Evolutionary conservation across 2,329 filamentous ascomycete genomes (phyloP).

Genomic region (Phyllosticta citribraziliensis): DNA sequence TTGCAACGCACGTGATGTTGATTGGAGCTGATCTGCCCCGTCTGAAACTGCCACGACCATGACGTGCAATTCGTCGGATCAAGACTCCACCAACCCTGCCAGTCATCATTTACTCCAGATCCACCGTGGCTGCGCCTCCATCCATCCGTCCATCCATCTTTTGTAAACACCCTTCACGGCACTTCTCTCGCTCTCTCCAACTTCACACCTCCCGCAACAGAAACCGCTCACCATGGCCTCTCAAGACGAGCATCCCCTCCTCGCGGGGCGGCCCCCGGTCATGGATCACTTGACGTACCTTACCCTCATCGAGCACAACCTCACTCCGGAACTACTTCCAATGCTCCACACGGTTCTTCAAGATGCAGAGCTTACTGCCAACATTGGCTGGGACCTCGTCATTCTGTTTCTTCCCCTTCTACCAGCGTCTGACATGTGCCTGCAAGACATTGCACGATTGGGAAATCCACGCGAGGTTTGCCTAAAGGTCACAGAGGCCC

Average conservation of each 20-base stretch:
- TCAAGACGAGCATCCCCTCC: constrained; percentile 37
- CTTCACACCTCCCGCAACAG: background rate
- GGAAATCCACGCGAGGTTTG: constrained; percentile 77
- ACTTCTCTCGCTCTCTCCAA: background rate
- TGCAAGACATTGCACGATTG: constrained; percentile 63
- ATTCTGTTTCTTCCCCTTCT: constrained; percentile 61
- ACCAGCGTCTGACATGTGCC: constrained; percentile 55
- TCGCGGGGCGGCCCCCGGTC: constrained; percentile 49
- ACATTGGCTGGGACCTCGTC: constrained; percentile 78
- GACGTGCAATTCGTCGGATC: background rate
- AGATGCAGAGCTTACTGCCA: constrained; percentile 57
- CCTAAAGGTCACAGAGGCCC: constrained; percentile 65
- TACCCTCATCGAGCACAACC: constrained; percentile 65
- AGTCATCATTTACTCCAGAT: constrained; percentile 4
- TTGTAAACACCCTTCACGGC: background rate
- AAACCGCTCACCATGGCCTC: background rate
- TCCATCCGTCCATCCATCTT: background rate
- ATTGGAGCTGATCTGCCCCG: background rate
- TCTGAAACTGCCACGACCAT: background rate
- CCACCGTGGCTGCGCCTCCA: background rate
- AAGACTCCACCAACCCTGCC: constrained; percentile 1
- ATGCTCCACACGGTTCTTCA: constrained; percentile 59
- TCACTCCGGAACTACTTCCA: constrained; percentile 57
- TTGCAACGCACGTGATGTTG: background rate
- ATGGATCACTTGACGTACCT: constrained; percentile 68